Base-by-base conservation (phyloP, 306 rosid species). In the Vicia sativa region DNA sequence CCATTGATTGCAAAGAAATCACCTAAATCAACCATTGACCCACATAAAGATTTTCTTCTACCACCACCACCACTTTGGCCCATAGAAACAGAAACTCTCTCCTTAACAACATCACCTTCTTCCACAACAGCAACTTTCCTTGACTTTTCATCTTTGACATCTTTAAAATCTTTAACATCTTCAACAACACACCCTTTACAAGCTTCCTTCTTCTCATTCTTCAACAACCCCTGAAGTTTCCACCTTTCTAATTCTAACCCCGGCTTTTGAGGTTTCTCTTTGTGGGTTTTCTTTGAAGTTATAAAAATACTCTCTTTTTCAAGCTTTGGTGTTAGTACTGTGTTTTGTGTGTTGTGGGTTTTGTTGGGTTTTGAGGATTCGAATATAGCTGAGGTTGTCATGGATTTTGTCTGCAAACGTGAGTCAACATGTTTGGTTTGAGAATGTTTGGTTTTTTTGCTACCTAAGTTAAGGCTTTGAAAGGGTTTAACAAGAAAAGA, bases 1-100 rank as follows among this genome's bases (percentile, higher is more conserved):
- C 96, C 96, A 76, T 83, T 86, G 72, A 79, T 78, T 25, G 95
- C 90, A 57, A 90, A 83, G 3, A 83, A 80, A 70, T 87, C 97
- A 2, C 74, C 75, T 56, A 93, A 80, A 65, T 90, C 90, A 60
- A 73, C 78, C 69, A 73, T 74, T 12, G 91, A 46, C 34, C 80
- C 96, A 57, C 81, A 64, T 18, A 85, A 63, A 2, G 98, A 92
- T 64, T 78, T 80, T 73, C 96, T 87, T 69, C 96, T 86, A 25
- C 28, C 28, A 25, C 28, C 28, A 25, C 28, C 28, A 2, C 86
- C 78, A 35, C 57, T 37, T 4, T 58, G 23, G 43, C 68, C 70
- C 41, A 79, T n/a, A 4, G 89, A 79, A 69, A 81, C 76, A 23
- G 88, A 74, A 29, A 65, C 68, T 61, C 83, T 80, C 67, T 71